A percentile compares a stretch with the other conserved stretches of the same genome.
Conservation (phyloP, 257 asterid genomes). For the Petunia secreta region DNA sequence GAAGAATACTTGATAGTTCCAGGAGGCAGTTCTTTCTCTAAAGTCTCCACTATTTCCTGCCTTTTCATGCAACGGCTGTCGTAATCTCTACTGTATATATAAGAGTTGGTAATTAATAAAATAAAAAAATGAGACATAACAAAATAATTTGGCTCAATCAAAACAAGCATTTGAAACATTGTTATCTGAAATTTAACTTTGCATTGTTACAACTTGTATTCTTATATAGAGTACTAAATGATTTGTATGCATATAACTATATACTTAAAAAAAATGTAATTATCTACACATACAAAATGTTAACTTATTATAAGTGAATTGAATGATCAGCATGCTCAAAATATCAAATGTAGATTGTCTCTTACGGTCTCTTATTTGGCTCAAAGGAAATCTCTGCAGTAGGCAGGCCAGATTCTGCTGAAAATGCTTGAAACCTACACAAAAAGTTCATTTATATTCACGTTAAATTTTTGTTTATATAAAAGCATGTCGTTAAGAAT, state of each 20-base stretch:
- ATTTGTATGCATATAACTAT: no score
- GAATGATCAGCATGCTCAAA: not conserved
- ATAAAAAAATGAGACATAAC: not conserved
- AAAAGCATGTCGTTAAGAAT: no score
- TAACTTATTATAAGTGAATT: no score
- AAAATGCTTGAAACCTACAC: slow-evolving; percentile 39
- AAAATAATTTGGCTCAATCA: no score
- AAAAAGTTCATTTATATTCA: slow-evolving; percentile 16
- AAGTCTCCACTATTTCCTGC: slow-evolving; percentile 40
- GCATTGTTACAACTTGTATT: no score
- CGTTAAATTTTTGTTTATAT: no score
- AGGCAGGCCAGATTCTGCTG: slow-evolving; percentile 41
- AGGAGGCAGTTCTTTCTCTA: slow-evolving; percentile 43
- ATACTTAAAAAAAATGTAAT: no score
- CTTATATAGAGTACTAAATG: no score
- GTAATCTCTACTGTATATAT: slow-evolving; percentile 41
- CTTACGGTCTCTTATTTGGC: slow-evolving; percentile 34
- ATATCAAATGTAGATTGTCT: not conserved
- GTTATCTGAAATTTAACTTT: no score
- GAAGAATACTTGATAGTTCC: slow-evolving; percentile 49
- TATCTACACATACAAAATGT: no score
- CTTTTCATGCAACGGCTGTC: slow-evolving; percentile 53
- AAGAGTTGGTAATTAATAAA: not conserved
- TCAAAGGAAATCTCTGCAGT: slow-evolving; percentile 42
- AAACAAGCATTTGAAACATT: no score